A percentile compares a stretch with the other conserved stretches of the same genome.
phyloP scores from a whole-genome alignment of 345 rosid species.

The Ceriops zippeliana region DNA sequence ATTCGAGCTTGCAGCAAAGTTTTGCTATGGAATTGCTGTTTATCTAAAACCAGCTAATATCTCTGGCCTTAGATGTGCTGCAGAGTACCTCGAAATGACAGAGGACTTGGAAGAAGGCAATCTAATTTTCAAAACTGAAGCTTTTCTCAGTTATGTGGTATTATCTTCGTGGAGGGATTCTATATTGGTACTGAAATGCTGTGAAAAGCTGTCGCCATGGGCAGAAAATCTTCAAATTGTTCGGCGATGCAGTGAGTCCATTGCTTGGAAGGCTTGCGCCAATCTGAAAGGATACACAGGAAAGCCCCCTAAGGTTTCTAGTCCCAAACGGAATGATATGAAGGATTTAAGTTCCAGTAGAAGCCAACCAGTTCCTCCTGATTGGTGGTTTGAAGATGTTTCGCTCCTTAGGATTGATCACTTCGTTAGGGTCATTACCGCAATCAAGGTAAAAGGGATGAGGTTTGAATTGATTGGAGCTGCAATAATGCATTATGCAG shows the following conservation, averaged over 20 bases:
- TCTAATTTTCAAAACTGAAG: slow-evolving; percentile 94
- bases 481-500: slow-evolving; percentile 72
- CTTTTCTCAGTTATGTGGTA: slow-evolving; percentile 92
- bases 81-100: slow-evolving; percentile 99
- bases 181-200: slow-evolving; percentile 73
- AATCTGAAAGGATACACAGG: slow-evolving; percentile 94
- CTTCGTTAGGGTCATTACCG: slow-evolving; percentile 86
- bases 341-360: slow-evolving; percentile 81
- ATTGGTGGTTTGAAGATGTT: slow-evolving; percentile 99
- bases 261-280: slow-evolving; percentile 98
- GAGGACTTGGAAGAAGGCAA: slow-evolving; percentile 98
- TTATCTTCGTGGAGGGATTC: slow-evolving; percentile 98
- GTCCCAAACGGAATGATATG: slow-evolving; percentile 73
- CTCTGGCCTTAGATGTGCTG: slow-evolving; percentile 83
- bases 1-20: slow-evolving; percentile 86
- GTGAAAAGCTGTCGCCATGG: slow-evolving; percentile 97
- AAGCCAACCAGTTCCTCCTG: slow-evolving; percentile 81
- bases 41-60: slow-evolving; percentile 91
- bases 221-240: slow-evolving; percentile 96
- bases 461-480: slow-evolving; percentile 85
- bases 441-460: slow-evolving; percentile 98
- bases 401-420: slow-evolving; percentile 92
- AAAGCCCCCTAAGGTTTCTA: slow-evolving; percentile 59
- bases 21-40: slow-evolving; percentile 91
- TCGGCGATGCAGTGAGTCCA: slow-evolving; percentile 90